Conservation (phyloP, 768 basidiomycete genomes). For the Kwoniella botswanensis region DNA sequence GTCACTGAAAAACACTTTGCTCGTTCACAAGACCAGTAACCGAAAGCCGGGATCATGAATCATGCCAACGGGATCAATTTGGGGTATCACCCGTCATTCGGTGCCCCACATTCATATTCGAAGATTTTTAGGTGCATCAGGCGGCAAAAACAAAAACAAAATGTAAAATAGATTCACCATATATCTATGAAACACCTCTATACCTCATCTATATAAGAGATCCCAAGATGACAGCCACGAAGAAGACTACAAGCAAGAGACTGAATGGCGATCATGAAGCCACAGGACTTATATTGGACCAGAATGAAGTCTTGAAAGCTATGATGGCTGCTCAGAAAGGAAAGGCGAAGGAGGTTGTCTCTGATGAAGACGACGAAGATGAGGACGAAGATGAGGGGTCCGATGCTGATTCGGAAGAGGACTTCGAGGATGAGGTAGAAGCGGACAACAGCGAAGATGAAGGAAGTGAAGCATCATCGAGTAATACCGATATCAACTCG, state of each 20-base stretch:
- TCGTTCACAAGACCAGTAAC: not conserved
- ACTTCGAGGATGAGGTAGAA: conserved; percentile 3
- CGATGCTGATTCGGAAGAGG: conserved; percentile 19
- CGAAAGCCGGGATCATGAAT: not conserved
- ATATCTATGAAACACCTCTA: not conserved
- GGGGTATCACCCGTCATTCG: not conserved
- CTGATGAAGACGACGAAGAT: conserved; percentile 8
- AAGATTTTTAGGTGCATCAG: conserved; percentile 8
- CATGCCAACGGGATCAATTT: conserved; percentile 7
- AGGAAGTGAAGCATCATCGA: conserved; percentile 6
- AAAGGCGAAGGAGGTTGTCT: conserved; percentile 29
- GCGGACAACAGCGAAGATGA: conserved; percentile 7
- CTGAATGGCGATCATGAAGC: not conserved
- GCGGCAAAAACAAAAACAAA: conserved; percentile 10
- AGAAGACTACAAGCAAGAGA: not conserved
- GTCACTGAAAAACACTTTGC: conserved; percentile 8
- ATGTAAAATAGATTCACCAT: not conserved
- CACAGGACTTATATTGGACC: conserved; percentile 30
- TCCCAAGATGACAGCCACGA: not conserved
- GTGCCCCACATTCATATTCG: not conserved
- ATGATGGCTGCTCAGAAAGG: conserved; percentile 46
- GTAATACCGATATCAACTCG: not conserved
- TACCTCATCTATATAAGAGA: not conserved
- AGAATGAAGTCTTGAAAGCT: conserved; percentile 44
- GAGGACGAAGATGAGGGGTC: conserved; percentile 27